phyloP scores from a whole-genome alignment of 73 alveolate species.

The Symbiodinium pilosum region DNA sequence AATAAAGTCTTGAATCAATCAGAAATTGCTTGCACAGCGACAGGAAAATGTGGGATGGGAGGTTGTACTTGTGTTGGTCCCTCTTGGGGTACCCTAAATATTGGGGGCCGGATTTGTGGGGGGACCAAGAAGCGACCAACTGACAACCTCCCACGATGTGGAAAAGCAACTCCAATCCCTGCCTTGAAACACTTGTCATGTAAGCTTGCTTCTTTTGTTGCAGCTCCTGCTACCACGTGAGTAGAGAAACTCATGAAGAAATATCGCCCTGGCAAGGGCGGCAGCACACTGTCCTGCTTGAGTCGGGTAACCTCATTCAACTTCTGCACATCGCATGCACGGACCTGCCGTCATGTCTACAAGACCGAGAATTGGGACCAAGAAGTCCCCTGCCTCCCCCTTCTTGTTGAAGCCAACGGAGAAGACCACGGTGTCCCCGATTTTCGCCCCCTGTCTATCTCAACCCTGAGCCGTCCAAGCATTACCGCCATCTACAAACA shows the following conservation, averaged over 20 bases:
- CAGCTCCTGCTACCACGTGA: constrained; percentile 16
- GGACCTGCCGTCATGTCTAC: constrained; percentile 9
- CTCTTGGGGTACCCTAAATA: no score
- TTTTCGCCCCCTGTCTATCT: constrained; percentile 19
- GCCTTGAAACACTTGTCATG: constrained; percentile 69
- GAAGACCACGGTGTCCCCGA: constrained; percentile 81
- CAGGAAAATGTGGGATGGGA: no score
- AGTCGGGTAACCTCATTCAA: constrained; percentile 63
- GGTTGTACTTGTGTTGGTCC: no score
- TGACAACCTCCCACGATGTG: no score
- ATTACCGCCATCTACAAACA: neutral
- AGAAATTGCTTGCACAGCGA: no score
- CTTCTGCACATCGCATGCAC: constrained; percentile 88
- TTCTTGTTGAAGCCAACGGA: constrained; percentile 88
- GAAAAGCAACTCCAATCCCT: no score
- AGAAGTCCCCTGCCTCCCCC: constrained; percentile 41
- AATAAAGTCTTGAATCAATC: no score
- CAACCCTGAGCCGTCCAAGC: neutral
- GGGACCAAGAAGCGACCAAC: no score
- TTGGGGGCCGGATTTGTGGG: no score
- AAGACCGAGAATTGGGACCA: neutral
- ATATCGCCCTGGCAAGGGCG: neutral
- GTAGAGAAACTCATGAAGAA: neutral
- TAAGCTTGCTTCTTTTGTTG: constrained; percentile 74
- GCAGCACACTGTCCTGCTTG: constrained; percentile 27